Percentiles rank a stretch among this genome's conserved stretches.
Conservation (phyloP, 116 monocot genomes). For the Iris pallida region DNA sequence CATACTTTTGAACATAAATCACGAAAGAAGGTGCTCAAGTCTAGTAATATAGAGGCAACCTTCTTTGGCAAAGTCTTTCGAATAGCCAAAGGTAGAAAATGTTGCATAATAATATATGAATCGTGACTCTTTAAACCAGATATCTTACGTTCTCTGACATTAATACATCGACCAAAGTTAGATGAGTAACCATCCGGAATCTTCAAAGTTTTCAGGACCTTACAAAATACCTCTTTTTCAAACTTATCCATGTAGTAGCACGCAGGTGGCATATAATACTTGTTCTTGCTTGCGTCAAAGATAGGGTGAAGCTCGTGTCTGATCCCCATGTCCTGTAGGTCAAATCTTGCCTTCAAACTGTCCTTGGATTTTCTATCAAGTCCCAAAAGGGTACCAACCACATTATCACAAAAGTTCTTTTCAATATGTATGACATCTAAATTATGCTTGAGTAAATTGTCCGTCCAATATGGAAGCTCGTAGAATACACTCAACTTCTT, state of each 20-base stretch:
- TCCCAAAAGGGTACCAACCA: neutral
- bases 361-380: constrained; percentile 4
- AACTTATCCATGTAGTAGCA: neutral
- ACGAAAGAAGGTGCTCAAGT: neutral
- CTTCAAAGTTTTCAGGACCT: neutral
- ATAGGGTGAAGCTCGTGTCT: neutral
- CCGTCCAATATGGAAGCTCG: constrained; percentile 7
- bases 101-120: too few species aligned
- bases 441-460: neutral
- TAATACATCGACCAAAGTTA: neutral
- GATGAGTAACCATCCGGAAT: constrained; percentile 4
- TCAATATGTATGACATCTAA: constrained; percentile 13
- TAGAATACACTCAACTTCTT: constrained; percentile 1
- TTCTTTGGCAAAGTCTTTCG: too few species aligned
- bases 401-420: constrained; percentile 13
- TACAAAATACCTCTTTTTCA: neutral
- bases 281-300: too few species aligned
- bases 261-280: neutral
- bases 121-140: too few species aligned
- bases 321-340: neutral
- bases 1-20: neutral
- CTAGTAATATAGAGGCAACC: neutral
- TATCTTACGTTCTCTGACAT: neutral
- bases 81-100: too few species aligned
- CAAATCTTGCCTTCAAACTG: neutral